Base-by-base conservation (phyloP, 2,329 filamentous ascomycete genomes). In the Metarhizium anisopliae region DNA sequence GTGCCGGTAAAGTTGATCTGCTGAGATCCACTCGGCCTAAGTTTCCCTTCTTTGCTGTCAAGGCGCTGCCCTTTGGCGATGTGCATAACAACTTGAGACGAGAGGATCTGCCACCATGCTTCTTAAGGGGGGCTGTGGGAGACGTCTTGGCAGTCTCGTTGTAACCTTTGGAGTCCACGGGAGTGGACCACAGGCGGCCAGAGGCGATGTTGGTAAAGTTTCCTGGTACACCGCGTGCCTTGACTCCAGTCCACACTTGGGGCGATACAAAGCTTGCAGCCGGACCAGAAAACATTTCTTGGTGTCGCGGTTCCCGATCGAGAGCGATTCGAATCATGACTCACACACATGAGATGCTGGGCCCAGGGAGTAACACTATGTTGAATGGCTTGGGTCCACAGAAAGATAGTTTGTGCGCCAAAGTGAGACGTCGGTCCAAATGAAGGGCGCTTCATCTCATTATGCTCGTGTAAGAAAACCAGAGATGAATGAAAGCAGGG, bases 31-130 rank as follows among this genome's bases (percentile, higher is more conserved):
- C 64, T 62, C 58, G 59, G 64, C 64, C 65, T 62, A 60, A 64
- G 61, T 65, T 66, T 62, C 61, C 62, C 57, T 62, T 53, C 30
- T 38, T 29, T 50, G 38, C 61, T 62, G 63, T 64, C 63, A 62
- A 63, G 59, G 58, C 58, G 55, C 64, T 64, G 64, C 67, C 65
- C 63, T 66, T 68, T 67, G 66, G 66, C 66, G 60, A 67, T 63
- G 56, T 64, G 60, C 61, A 67, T 47, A 63, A 58, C 63, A 62
- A 60, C 60, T 59, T 60, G 53, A 54, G 56, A 51, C 25, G 43
- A 56, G 42, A 56, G 55, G 4, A 40, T 47, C 38, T 51, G 51
- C 42, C 50, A 29, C 4, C 32, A 32, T 54, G 29, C 52, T 38
- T 42, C 25, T 20, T 49, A 10, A 16, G 13, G 20, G n/a, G 16